phyloP scores from a whole-genome alignment of 352 stramenopile species.

The Pythium rishiriense region DNA sequence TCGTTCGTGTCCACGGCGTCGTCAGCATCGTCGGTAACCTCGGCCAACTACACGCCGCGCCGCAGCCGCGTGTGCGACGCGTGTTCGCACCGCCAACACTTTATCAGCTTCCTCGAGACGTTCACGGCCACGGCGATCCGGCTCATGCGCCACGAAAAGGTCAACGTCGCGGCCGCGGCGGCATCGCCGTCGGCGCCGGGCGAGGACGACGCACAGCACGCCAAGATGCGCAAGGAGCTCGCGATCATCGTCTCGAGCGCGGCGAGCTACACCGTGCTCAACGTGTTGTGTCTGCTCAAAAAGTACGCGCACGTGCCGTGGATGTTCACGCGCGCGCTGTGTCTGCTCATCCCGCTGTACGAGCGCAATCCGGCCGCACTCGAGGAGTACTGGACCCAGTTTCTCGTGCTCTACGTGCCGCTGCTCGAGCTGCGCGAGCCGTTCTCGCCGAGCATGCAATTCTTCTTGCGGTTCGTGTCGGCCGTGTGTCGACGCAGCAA shows the following conservation, averaged over 20 bases:
- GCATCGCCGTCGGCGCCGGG: background rate
- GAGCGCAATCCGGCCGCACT: conserved; percentile 22
- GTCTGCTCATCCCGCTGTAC: conserved; percentile 36
- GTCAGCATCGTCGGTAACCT: background rate
- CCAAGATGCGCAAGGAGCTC: conserved; percentile 29
- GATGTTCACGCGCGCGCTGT: conserved; percentile 34
- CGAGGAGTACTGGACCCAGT: conserved; percentile 40
- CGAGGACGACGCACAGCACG: background rate
- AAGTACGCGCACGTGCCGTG: conserved; percentile 32
- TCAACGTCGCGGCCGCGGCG: conserved; percentile 15
- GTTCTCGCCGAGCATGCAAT: conserved; percentile 28
- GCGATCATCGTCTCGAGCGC: conserved; percentile 23
- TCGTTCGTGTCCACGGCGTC: background rate
- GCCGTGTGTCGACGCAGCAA: conserved; percentile 36
- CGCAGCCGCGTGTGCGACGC: conserved; percentile 27
- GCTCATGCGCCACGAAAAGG: conserved; percentile 20
- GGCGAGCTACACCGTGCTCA: conserved; percentile 34
- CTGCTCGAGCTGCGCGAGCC: conserved; percentile 28
- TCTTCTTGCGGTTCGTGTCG: conserved; percentile 36
- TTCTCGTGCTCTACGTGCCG: conserved; percentile 31
- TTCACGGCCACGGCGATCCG: conserved; percentile 23
- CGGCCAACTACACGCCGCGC: background rate
- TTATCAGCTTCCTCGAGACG: conserved; percentile 33
- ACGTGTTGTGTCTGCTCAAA: conserved; percentile 38
- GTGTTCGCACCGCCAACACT: conserved; percentile 34